These are phyloP conservation scores for Vitis hybrid DNA, from an alignment of 177 flowering plant species.

Conservation along the genomic window DNA sequence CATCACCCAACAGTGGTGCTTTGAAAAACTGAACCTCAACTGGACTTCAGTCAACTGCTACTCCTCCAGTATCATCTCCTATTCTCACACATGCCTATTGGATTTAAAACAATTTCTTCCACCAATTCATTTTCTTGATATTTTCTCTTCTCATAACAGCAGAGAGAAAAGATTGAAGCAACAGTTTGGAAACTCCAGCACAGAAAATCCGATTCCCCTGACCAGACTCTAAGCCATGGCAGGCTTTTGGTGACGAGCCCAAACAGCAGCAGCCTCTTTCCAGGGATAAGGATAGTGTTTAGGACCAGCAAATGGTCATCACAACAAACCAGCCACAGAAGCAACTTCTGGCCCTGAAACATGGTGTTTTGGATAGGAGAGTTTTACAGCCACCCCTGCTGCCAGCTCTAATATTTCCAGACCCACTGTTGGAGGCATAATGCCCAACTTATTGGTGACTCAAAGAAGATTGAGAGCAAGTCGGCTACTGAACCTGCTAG, in stretches of 20 bases:
- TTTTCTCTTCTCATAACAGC: constrained; percentile 18
- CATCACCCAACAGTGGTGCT: constrained; percentile 57
- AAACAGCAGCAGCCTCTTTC: constrained; percentile 26
- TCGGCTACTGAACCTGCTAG: constrained; percentile 9
- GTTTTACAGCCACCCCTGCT: constrained; percentile 61
- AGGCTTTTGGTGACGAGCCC: constrained; percentile 51
- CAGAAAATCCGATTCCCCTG: constrained; percentile 39
- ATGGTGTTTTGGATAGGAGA: constrained; percentile 30
- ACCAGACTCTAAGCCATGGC: constrained; percentile 62
- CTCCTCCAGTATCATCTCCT: constrained; percentile 34
- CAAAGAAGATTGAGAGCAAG: constrained; percentile 41
- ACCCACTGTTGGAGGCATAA: constrained; percentile 32
- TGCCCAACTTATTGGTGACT: constrained; percentile 46
- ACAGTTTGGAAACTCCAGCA: constrained; percentile 57
- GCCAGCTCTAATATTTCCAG: constrained; percentile 35
- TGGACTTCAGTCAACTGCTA: constrained; percentile 26
- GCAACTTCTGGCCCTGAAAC: constrained; percentile 28
- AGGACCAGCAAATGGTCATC: constrained; percentile 61
- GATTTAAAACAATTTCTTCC: too few relatives aligned
- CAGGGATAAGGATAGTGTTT: constrained; percentile 29
- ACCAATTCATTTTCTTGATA: neutral
- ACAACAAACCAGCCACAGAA: constrained; percentile 38
- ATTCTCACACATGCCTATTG: neutral
- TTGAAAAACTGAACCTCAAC: constrained; percentile 36
- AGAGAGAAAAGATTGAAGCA: constrained; percentile 56